A percentile compares a stretch with the other conserved stretches of the same genome.
These are phyloP conservation scores for Didymella pinodella DNA, from an alignment of 2,329 filamentous ascomycete species.

Conservation along the genomic window DNA sequence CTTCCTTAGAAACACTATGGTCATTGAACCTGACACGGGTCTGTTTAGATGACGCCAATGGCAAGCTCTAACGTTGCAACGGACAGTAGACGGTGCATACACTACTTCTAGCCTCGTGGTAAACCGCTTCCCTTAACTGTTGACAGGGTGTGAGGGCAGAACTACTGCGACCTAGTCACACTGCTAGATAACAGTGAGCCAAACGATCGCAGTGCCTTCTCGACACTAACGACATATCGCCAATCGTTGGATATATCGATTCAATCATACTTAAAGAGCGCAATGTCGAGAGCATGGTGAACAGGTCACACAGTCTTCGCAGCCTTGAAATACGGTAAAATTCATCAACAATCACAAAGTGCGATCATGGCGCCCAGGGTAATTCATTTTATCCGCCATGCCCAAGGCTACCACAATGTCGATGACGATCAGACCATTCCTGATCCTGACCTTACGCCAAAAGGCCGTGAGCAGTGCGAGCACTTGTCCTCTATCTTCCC, in stretches of 20 bases:
- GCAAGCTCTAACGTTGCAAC: not conserved
- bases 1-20: not conserved
- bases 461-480: not conserved
- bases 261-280: not conserved
- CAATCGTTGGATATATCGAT: not conserved
- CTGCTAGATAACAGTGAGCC: not conserved
- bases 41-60: not conserved
- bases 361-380: not conserved
- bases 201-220: not conserved
- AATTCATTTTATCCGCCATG: not conserved
- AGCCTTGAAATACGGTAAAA: not conserved
- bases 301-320: not conserved
- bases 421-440: not conserved
- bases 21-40: not conserved
- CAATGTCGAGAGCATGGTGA: not conserved
- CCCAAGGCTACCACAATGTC: not conserved
- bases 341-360: not conserved
- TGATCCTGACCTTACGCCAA: not conserved
- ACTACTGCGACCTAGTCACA: not conserved
- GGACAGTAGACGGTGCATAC: not conserved
- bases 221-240: not conserved
- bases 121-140: not conserved
- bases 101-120: not conserved
- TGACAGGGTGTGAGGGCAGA: not conserved
- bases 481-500: not conserved